Evolutionary conservation across 106 monocot genomes (phyloP).

Genomic region (Hemerocallis citrina): DNA sequence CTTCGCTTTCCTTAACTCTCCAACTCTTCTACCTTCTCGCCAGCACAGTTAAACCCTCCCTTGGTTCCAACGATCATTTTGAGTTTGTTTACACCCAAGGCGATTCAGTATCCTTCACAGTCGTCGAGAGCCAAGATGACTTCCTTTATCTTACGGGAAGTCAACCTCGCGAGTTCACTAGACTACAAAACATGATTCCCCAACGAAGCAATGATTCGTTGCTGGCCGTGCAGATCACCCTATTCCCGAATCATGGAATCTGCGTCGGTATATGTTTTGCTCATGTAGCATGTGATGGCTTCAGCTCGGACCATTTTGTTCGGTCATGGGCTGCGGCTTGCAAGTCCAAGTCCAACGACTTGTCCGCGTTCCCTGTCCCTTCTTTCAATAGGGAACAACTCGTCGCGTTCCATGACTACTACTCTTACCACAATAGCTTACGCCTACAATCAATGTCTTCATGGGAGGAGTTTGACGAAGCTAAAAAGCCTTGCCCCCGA

Average conservation of each 20-base stretch:
- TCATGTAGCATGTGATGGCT: conserved; percentile 31
- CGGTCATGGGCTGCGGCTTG: conserved; percentile 23
- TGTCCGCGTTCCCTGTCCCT: too few species aligned
- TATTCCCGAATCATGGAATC: conserved; percentile 26
- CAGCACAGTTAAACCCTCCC: conserved; percentile 1
- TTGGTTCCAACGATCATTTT: background rate
- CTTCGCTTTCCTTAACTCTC: conserved; percentile 36
- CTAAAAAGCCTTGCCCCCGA: too few species aligned
- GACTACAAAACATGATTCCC: conserved; percentile 1
- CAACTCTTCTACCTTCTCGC: conserved; percentile 35
- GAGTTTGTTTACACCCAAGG: background rate
- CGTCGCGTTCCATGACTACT: too few species aligned
- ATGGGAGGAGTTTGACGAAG: background rate
- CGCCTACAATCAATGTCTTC: conserved; percentile 1
- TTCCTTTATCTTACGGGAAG: conserved; percentile 11
- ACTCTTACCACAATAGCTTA: too few species aligned
- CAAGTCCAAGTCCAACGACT: too few species aligned
- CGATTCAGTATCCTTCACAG: conserved; percentile 8
- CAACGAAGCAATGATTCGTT: too few species aligned
- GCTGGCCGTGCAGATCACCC: conserved; percentile 30
- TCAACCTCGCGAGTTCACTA: conserved; percentile 8
- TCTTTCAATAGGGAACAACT: conserved; percentile 7
- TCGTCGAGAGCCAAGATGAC: background rate
- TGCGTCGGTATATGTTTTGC: conserved; percentile 22
- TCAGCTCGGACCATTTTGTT: conserved; percentile 28